These are phyloP conservation scores for Hygrocybe punicea DNA, from an alignment of 768 basidiomycete genomes.

Conservation along the genomic window DNA sequence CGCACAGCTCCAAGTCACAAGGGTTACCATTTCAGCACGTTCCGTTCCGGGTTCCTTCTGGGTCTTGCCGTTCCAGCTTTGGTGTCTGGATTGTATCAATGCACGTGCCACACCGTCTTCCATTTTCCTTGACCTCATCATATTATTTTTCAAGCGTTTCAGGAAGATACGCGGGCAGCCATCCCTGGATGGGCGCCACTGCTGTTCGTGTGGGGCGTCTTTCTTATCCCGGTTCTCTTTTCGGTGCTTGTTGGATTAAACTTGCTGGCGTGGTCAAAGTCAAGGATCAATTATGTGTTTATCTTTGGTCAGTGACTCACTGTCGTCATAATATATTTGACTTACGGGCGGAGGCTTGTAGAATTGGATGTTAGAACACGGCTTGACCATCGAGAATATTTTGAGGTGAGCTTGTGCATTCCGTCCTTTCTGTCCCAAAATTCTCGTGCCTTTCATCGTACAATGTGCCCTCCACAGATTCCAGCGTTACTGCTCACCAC, in stretches of 20 bases:
- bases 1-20: constrained; percentile 50
- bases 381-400: constrained; percentile 76
- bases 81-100: constrained; percentile 56
- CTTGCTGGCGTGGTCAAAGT: constrained; percentile 66
- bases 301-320: constrained; percentile 62
- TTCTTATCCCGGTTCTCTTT: constrained; percentile 74
- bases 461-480: constrained; percentile 42
- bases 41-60: constrained; percentile 68
- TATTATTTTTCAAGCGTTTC: constrained; percentile 45
- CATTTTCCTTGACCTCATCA: not conserved
- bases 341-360: constrained; percentile 24
- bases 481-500: constrained; percentile 76
- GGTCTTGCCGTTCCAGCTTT: constrained; percentile 73
- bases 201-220: constrained; percentile 71
- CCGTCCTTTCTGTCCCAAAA: not conserved
- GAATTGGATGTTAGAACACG: constrained; percentile 69
- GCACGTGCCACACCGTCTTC: constrained; percentile 35
- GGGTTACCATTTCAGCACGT: constrained; percentile 67
- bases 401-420: constrained; percentile 39
- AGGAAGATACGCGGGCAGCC: constrained; percentile 44
- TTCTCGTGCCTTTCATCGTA: not conserved
- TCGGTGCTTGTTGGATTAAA: constrained; percentile 80
- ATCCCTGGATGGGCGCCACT: constrained; percentile 73
- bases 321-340: constrained; percentile 6
- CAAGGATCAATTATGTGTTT: constrained; percentile 90